A percentile compares a stretch with the other conserved stretches of the same genome.
Evolutionary conservation across 805 yeast genomes (phyloP).

Genomic region (Maudiozyma turicensis): DNA sequence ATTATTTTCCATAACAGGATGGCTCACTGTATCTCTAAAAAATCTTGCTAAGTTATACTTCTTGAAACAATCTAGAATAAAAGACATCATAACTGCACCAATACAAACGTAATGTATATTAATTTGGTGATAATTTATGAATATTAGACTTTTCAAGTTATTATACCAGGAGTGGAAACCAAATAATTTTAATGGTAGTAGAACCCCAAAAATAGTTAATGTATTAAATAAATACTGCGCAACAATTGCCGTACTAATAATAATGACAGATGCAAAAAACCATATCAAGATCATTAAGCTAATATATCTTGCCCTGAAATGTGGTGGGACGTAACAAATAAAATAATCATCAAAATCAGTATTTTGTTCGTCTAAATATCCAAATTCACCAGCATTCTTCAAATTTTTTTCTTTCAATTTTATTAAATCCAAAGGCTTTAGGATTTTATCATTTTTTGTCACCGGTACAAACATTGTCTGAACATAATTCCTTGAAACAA

Average conservation of each 20-base stretch:
- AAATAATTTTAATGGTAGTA: slow-evolving; percentile 6
- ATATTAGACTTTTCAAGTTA: not conserved
- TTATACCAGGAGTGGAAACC: not conserved
- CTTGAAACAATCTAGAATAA: slow-evolving; percentile 13
- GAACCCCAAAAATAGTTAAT: slow-evolving; percentile 4
- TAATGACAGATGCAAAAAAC: slow-evolving; percentile 35
- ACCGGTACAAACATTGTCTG: slow-evolving; percentile 71
- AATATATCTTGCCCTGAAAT: slow-evolving; percentile 51
- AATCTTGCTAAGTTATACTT: slow-evolving; percentile 8
- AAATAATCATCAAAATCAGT: slow-evolving; percentile 41
- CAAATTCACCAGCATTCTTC: slow-evolving; percentile 36
- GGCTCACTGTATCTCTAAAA: slow-evolving; percentile 5
- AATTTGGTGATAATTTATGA: slow-evolving; percentile 6
- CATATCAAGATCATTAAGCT: slow-evolving; percentile 33
- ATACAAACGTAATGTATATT: slow-evolving; percentile 16
- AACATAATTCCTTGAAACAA: slow-evolving; percentile 54
- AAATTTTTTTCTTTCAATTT: slow-evolving; percentile 26
- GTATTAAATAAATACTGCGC: slow-evolving; percentile 14
- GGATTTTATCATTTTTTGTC: slow-evolving; percentile 61
- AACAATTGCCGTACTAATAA: slow-evolving; percentile 12
- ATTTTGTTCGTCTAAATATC: slow-evolving; percentile 34
- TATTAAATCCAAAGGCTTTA: slow-evolving; percentile 30
- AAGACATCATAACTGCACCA: slow-evolving; percentile 9
- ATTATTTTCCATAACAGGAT: not conserved
- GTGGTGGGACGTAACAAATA: slow-evolving; percentile 82